Conservation (phyloP, 2,329 filamentous ascomycete genomes). For the Alternaria sp. region DNA sequence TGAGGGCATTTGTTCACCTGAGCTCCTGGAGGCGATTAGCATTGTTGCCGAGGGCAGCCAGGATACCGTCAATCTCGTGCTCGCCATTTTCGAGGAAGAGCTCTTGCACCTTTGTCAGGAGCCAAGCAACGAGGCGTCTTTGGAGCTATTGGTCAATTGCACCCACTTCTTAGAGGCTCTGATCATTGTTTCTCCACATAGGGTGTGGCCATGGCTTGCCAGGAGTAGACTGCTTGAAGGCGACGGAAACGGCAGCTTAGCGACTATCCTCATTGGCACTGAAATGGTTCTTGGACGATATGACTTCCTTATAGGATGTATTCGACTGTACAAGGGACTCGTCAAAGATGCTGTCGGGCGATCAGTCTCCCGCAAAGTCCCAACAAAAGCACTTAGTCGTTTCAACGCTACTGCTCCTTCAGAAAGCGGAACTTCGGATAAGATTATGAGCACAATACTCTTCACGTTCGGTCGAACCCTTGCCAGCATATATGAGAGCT, state of each 20-base stretch:
- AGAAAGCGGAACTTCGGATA: slow-evolving; percentile 78
- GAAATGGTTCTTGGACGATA: slow-evolving; percentile 81
- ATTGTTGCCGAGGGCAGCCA: slow-evolving; percentile 61
- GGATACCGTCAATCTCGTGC: slow-evolving; percentile 82
- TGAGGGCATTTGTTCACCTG: slow-evolving; percentile 37
- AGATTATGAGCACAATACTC: slow-evolving; percentile 75
- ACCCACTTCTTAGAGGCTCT: slow-evolving; percentile 81
- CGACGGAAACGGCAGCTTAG: slow-evolving; percentile 77
- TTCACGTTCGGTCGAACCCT: slow-evolving; percentile 76
- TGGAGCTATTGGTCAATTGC: slow-evolving; percentile 76
- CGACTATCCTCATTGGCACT: slow-evolving; percentile 79
- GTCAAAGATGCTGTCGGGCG: slow-evolving; percentile 78
- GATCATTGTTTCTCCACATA: slow-evolving; percentile 75
- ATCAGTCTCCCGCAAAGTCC: slow-evolving; percentile 70
- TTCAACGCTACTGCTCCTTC: slow-evolving; percentile 59
- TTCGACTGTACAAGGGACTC: slow-evolving; percentile 76
- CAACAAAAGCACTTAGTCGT: slow-evolving; percentile 61
- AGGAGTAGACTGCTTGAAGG: slow-evolving; percentile 81
- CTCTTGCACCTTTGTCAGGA: slow-evolving; percentile 59
- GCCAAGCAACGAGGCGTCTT: slow-evolving; percentile 68
- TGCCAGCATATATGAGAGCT: slow-evolving; percentile 86
- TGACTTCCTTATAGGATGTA: slow-evolving; percentile 76
- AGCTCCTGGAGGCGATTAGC: slow-evolving; percentile 42
- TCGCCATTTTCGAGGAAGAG: slow-evolving; percentile 82
- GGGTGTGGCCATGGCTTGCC: slow-evolving; percentile 89